phyloP scores from a whole-genome alignment of 2,329 filamentous ascomycete genomes.

The Ceratocystis colombiana region DNA sequence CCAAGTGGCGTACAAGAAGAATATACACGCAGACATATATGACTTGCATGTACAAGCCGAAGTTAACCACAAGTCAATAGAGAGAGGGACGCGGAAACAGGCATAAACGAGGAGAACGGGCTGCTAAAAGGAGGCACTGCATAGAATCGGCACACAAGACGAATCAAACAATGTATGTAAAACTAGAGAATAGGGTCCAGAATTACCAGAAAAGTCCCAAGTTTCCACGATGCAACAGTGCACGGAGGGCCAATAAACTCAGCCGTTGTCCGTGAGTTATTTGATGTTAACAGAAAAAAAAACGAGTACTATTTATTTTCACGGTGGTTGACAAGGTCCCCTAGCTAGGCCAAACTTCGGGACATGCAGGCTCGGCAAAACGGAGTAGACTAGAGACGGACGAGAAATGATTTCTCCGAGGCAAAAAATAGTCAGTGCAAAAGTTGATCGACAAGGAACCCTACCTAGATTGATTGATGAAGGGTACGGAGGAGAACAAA shows the following conservation, averaged over 20 bases:
- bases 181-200: neutral
- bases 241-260: neutral
- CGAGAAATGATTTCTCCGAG: no score
- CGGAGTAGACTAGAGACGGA: neutral
- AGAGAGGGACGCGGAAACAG: neutral
- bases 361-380: neutral
- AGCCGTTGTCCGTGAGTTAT: neutral
- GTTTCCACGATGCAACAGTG: neutral
- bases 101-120: neutral
- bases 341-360: neutral
- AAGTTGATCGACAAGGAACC: no score
- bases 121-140: neutral
- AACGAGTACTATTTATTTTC: neutral
- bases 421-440: no score
- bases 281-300: neutral
- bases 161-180: neutral
- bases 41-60: neutral
- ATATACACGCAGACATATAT: no score
- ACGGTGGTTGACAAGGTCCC: neutral
- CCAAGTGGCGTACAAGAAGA: no score
- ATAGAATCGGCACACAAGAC: neutral
- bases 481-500: neutral
- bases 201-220: neutral
- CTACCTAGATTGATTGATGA: neutral
- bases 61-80: neutral